phyloP scores from a whole-genome alignment of 2,329 filamentous ascomycete genomes.

The Scedosporium boydii region DNA sequence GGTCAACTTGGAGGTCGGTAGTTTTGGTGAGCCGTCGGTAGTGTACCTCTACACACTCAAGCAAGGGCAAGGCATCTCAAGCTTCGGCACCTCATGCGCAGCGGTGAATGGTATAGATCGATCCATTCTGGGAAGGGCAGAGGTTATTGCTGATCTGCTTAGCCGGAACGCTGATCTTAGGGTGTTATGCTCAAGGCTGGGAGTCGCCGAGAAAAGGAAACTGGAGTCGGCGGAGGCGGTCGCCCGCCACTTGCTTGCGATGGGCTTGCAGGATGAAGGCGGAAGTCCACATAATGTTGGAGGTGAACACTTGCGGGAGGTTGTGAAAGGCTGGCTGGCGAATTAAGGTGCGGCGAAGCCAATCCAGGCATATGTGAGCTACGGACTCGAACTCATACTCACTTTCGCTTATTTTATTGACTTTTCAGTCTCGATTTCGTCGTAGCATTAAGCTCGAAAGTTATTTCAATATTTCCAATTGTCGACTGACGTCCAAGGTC shows the following conservation, averaged over 20 bases:
- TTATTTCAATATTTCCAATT: too few relatives aligned
- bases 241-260: slow-evolving; percentile 47
- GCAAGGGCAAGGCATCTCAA: slow-evolving; percentile 62
- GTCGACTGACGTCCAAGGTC: too few relatives aligned
- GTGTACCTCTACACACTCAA: slow-evolving; percentile 65
- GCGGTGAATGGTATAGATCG: slow-evolving; percentile 73
- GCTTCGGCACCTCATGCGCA: slow-evolving; percentile 80
- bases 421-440: too few relatives aligned
- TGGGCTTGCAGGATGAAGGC: neutral
- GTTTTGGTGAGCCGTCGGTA: slow-evolving; percentile 48
- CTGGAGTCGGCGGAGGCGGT: slow-evolving; percentile 58
- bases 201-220: slow-evolving; percentile 50
- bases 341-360: too few relatives aligned
- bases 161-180: slow-evolving; percentile 68
- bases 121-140: slow-evolving; percentile 64
- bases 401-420: too few relatives aligned
- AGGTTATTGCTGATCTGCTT: slow-evolving; percentile 59
- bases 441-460: too few relatives aligned
- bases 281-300: neutral
- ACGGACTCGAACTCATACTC: too few relatives aligned
- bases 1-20: slow-evolving; percentile 40
- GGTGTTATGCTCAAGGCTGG: slow-evolving; percentile 59
- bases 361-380: too few relatives aligned
- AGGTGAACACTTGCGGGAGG: neutral
- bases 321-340: neutral